Conservation (phyloP, 2,329 filamentous ascomycete species). For the Scedosporium boydii region DNA sequence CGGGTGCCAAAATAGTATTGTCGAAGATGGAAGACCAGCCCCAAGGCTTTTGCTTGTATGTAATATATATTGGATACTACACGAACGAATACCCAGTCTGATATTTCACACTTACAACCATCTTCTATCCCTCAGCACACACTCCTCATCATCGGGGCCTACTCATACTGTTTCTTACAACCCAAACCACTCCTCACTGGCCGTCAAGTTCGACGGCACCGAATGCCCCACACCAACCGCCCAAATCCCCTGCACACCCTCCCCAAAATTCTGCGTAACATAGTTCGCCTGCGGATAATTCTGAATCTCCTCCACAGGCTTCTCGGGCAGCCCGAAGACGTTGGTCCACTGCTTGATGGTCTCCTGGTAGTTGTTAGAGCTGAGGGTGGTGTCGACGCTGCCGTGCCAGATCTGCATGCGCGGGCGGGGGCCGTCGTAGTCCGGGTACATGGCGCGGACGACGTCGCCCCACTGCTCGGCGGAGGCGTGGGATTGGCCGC, state of each 20-base stretch:
- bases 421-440: slow-evolving; percentile 38
- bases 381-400: slow-evolving; percentile 37
- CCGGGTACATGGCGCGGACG: slow-evolving; percentile 36
- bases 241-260: slow-evolving; percentile 22
- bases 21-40: background rate
- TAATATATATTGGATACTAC: background rate
- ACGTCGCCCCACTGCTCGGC: slow-evolving; percentile 38
- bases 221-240: slow-evolving; percentile 11
- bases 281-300: slow-evolving; percentile 20
- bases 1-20: too few species aligned
- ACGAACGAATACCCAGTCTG: background rate
- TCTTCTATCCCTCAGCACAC: background rate
- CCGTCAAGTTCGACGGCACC: slow-evolving; percentile 15
- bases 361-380: slow-evolving; percentile 45
- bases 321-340: slow-evolving; percentile 30
- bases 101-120: background rate
- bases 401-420: slow-evolving; percentile 51
- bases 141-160: background rate
- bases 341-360: slow-evolving; percentile 46
- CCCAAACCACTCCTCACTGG: slow-evolving; percentile 16
- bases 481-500: slow-evolving; percentile 31
- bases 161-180: slow-evolving; percentile 4
- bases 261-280: slow-evolving; percentile 22
- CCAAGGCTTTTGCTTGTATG: background rate
- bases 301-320: slow-evolving; percentile 16